Evolutionary conservation across 371 early-diverging fungal genomes (phyloP).

Genomic region (Mortierella sp.): DNA sequence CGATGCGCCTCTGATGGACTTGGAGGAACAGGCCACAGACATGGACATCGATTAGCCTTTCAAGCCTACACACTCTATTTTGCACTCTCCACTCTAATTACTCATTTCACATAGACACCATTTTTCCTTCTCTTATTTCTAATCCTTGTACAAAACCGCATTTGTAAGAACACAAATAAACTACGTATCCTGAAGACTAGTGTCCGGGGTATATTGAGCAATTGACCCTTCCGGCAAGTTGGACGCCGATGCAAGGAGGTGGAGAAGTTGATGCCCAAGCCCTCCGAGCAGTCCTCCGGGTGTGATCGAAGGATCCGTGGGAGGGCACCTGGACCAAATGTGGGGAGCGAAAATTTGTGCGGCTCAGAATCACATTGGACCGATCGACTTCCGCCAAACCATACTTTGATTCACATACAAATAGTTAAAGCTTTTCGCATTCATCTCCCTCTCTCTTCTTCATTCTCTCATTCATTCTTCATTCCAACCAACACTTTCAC

Average conservation of each 20-base stretch:
- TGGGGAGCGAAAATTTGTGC: conserved; percentile 1
- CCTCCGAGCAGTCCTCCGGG: not conserved
- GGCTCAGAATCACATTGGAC: conserved; percentile 11
- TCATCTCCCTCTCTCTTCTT: conserved; percentile 5
- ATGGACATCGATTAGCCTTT: conserved; percentile 46
- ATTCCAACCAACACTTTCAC: not conserved
- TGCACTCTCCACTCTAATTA: not conserved
- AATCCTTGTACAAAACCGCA: not conserved
- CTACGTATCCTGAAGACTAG: not conserved
- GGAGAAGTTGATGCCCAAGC: not conserved
- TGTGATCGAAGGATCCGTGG: conserved; percentile 6
- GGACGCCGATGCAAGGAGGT: not conserved
- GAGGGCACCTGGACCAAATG: conserved; percentile 2
- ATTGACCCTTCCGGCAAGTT: conserved; percentile 8
- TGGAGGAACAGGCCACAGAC: conserved; percentile 45
- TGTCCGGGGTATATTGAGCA: not conserved
- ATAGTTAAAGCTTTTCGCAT: not conserved
- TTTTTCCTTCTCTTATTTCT: not conserved
- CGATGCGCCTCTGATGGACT: conserved; percentile 13
- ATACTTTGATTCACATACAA: not conserved
- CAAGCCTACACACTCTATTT: not conserved
- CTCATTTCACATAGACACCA: not conserved
- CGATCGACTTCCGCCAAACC: not conserved
- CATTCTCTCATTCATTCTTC: conserved; percentile 1
- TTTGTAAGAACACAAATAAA: conserved; percentile 4